Evolutionary conservation across 306 rosid genomes (phyloP), one percentile per base, ranked within the genome.

Genomic region (Cercis canadensis): DNA sequence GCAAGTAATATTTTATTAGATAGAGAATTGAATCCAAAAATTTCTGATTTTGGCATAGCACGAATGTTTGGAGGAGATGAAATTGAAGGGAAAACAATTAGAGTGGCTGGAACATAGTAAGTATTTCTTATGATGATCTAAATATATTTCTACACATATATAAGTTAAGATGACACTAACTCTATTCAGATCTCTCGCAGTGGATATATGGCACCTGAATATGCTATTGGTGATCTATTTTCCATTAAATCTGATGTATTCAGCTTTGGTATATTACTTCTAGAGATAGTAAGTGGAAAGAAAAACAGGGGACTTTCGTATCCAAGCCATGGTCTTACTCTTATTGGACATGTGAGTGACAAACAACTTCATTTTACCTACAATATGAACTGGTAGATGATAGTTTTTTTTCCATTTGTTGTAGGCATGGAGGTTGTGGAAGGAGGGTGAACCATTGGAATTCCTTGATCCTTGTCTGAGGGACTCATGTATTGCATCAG

Each of bases 151-250:
- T 33, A 11, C 21, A 58, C 10, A 16, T 57, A 36, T 16, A n/a
- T 12, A 12, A 10, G n/a, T n/a, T n/a, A n/a, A n/a, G 3, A 51
- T 31, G 4, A 49, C 19, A 44, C 40, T 66, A 19, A 58, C 53
- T 33, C 11, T 63, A 40, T 0, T 71, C n/a, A n/a, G 3, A 11
- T 17, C 49, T 47, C 8, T n/a, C 58, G 0, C 2, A 77, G 81
- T 55, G 81, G 81, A 0, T 77, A 77, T 54, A 70, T 77, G 77
- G 73, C 72, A 21, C 81, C 76, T 32, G 76, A 77, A 29, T 77
- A 77, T 45, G 47, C 11, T 0, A 2, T 62, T 2, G 39, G 53
- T 47, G 77, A 76, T 0, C 10, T 63, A 31, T 70, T 77, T 6
- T 70, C 81, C 2, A 10, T 29, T 29, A 77, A 77, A 77, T 77